Base-by-base conservation (phyloP, 176 grass and related monocot genomes). In the Bolboschoenus planiculmis region DNA sequence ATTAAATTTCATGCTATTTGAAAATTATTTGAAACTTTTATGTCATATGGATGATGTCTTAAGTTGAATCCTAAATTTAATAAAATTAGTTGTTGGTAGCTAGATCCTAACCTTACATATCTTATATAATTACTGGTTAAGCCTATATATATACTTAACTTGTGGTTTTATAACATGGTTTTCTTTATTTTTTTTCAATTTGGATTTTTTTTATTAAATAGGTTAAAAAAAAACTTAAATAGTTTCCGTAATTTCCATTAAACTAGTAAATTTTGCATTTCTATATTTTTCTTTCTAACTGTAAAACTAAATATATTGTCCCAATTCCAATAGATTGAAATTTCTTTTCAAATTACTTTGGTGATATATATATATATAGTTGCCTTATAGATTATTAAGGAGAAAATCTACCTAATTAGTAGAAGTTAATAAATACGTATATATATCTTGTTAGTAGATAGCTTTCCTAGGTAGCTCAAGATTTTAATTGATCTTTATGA, bases 401-500 rank as follows among this genome's bases (percentile, higher is more conserved):
- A 48, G 43, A 48, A 75, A 29, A 75, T 50, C 11, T 42, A 29
- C 42, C 24, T 53, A 48, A 48, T 53, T 14, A 53, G 14, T 48
- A 48, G 8, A 48, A 48, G 46, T 9, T 18, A 53, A 53, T 53
- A 53, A 18, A 53, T 53, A 53, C 14, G 10, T n/a, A n/a, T n/a
- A 15, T 53, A 53, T 53, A 53, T 53, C 50, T 53, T 53, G 50
- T 18, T 53, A 53, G 50, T 53, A 53, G 14, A 53, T 53, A 14
- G 50, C 50, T 53, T 48, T 53, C 15, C 13, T 15, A 53, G 58
- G 24, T 76, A 76, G 72, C 26, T 76, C 44, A 51, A 76, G 51
- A 43, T 51, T 51, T 50, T 50, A 76, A 76, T 44, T 76, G 44
- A 76, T 76, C 44, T 76, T 76, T 76, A 76, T 30, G 24, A 76